Evolutionary conservation across 2,329 filamentous ascomycete species (phyloP), one percentile per base, ranked within the genome.

Genomic region (Triangularia verruculosa): DNA sequence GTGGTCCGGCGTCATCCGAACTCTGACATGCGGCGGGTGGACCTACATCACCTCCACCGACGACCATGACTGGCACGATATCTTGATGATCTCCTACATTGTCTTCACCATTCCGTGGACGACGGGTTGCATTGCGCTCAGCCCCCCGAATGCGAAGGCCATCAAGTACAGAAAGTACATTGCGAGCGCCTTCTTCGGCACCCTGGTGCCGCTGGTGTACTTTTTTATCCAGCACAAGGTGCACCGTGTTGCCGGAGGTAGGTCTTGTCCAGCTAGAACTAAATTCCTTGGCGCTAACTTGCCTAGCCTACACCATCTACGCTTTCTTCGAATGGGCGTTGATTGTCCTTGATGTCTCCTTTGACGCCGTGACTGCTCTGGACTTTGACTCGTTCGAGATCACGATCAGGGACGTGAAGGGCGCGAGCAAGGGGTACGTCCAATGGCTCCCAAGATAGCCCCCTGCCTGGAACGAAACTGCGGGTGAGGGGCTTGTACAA

Each of bases 181-280:
- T 61, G 92, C 91, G 3, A 82, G 85, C 30, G 83, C 88, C 47
- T 99, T 99, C 80, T 99, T 98, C 73, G 92, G 89, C 59, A 96
- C 93, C 4, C 83, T 99, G 28, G 84, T 97, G 56, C 93, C 93
- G 28, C 80, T 99, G 74, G 85, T 98, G 20, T 98, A 97, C 80
- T 99, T 93, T 76, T 99, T 97, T 75, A 96, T 99, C 68, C 95
- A 97, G 77, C 95, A 99, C 82, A 99, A 99, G 78, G 91, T 99
- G 59, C 93, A 99, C 76, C 92, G 89, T 64, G 87, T 98, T 66
- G 83, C 95, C 64, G 95, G 95, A 83, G 95, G 94, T 98, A 82
- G 77, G 68, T 39, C 20, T 13, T 22, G n/a, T 25, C 1, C 20
- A 88, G 74, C 20, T 28, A 8, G 7, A 12, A 17, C 11, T 2